phyloP scores from a whole-genome alignment of 2,329 filamentous ascomycete genomes.

The Ophiostoma quercus region DNA sequence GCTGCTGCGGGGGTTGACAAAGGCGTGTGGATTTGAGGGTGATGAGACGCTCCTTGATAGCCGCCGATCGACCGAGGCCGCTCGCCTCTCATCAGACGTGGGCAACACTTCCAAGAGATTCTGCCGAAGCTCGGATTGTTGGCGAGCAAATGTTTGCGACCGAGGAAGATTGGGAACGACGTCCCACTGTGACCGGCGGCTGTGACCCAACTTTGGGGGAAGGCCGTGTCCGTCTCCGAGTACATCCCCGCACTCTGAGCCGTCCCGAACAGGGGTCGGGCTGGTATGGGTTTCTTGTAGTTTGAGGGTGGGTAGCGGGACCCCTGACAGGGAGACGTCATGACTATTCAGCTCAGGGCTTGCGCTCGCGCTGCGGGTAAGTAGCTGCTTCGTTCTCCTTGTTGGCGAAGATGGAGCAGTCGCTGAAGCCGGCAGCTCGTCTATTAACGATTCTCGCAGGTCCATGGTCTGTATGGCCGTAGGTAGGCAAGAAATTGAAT shows the following conservation, averaged over 20 bases:
- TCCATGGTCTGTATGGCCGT: conserved; percentile 21
- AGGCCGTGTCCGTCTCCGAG: conserved; percentile 9
- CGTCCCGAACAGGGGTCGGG: neutral
- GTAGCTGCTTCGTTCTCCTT: conserved; percentile 25
- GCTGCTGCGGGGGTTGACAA: conserved; percentile 43
- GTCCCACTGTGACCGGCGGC: conserved; percentile 47
- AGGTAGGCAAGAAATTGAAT: neutral
- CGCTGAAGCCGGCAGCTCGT: conserved; percentile 25
- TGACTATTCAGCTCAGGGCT: neutral
- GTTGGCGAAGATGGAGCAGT: conserved; percentile 28
- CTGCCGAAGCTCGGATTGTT: conserved; percentile 73
- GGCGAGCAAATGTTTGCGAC: conserved; percentile 72
- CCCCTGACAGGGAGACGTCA: neutral
- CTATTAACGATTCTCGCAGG: conserved; percentile 14
- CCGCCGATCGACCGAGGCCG: conserved; percentile 58
- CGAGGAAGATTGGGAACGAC: conserved; percentile 76
- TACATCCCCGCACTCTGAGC: neutral
- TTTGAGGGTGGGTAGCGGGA: neutral
- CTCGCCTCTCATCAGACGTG: conserved; percentile 62
- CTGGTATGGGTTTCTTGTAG: neutral
- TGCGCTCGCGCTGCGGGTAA: conserved; percentile 20
- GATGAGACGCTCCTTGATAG: conserved; percentile 33
- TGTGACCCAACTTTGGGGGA: conserved; percentile 21
- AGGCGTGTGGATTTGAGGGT: conserved; percentile 34
- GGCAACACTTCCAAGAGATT: conserved; percentile 63